These are phyloP conservation scores for Pulicaria dysenterica DNA, from an alignment of 129 eudicot species.

Conservation along the genomic window DNA sequence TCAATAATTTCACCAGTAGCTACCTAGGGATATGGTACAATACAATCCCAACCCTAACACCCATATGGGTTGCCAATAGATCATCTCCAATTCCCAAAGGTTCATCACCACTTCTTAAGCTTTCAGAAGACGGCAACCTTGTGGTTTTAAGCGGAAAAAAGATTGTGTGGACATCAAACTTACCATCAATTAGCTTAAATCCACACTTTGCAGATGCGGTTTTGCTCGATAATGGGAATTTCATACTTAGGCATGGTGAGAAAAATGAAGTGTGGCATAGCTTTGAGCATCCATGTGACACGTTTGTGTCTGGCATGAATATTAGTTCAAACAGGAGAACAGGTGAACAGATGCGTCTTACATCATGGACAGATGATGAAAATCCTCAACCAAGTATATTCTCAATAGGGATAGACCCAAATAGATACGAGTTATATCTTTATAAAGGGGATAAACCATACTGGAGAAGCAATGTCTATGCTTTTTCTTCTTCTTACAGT, in stretches of 20 bases:
- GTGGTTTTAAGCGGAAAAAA: conserved; percentile 38
- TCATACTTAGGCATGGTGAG: conserved; percentile 44
- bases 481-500: conserved; percentile 15
- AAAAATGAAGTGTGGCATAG: conserved; percentile 56
- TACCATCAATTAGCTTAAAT: neutral
- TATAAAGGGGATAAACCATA: conserved; percentile 49
- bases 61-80: conserved; percentile 79
- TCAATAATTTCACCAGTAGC: conserved; percentile 42
- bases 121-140: conserved; percentile 52
- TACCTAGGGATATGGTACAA: conserved; percentile 64
- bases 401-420: conserved; percentile 44
- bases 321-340: conserved; percentile 37
- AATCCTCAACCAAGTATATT: conserved; percentile 61
- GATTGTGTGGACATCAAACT: conserved; percentile 55
- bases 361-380: conserved; percentile 57
- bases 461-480: conserved; percentile 52
- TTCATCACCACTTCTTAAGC: conserved; percentile 40
- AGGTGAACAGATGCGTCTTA: conserved; percentile 25
- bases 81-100: conserved; percentile 41
- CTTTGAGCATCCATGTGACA: conserved; percentile 55
- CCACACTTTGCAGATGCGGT: conserved; percentile 38
- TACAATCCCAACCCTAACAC: conserved; percentile 30
- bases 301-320: conserved; percentile 56
- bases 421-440: conserved; percentile 30
- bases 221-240: conserved; percentile 53